Conservation (phyloP, 108 stramenopile species). For the Cyclostephanos invisitatus region DNA sequence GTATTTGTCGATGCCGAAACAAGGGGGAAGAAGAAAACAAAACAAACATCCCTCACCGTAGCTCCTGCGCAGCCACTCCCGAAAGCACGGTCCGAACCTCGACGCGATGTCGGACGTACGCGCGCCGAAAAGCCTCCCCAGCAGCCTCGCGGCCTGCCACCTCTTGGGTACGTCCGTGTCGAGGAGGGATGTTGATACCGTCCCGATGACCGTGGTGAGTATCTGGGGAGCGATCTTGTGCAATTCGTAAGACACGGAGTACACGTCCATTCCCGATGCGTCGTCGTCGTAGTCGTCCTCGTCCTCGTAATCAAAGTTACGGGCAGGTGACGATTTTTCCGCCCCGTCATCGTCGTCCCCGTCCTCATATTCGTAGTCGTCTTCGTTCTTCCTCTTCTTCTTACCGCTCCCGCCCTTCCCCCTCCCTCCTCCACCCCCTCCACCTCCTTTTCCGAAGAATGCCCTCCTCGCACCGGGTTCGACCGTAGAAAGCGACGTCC, state of each 20-base stretch:
- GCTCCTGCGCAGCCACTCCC: constrained; percentile 70
- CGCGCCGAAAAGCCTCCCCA: constrained; percentile 67
- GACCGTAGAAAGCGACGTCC: constrained; percentile 15
- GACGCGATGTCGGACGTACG: constrained; percentile 39
- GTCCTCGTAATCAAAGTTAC: neutral
- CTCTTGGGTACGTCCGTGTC: constrained; percentile 50
- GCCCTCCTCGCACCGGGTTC: constrained; percentile 14
- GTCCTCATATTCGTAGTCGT: neutral
- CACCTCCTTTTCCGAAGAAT: constrained; percentile 13
- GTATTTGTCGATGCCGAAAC: neutral
- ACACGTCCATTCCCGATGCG: constrained; percentile 51
- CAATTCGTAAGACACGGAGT: constrained; percentile 68
- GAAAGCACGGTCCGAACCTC: constrained; percentile 63
- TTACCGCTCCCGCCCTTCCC: neutral
- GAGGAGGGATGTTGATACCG: constrained; percentile 53
- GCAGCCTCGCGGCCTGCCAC: constrained; percentile 55
- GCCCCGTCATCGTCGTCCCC: neutral
- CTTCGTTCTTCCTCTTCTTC: constrained; percentile 23
- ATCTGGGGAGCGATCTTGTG: constrained; percentile 69
- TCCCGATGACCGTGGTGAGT: constrained; percentile 85
- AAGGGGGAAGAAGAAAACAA: neutral
- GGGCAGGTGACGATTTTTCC: neutral
- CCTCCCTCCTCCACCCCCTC: neutral
- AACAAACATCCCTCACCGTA: constrained; percentile 35
- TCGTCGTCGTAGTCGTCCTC: neutral